Evolutionary conservation across 805 yeast genomes (phyloP), one percentile per base, ranked within the genome.

Genomic region (Pichia nakasei): DNA sequence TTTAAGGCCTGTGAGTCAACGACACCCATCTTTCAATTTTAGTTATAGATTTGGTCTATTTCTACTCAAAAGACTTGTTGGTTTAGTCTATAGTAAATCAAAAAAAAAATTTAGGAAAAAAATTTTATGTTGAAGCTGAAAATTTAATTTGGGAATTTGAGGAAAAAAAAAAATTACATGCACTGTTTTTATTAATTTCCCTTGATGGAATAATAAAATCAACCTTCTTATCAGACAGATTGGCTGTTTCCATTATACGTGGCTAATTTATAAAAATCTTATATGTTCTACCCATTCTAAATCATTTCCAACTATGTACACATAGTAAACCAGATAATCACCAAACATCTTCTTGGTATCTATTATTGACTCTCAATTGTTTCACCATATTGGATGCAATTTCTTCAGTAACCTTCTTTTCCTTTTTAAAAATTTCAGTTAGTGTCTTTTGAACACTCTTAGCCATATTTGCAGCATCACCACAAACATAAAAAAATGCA

Each of bases 261-360:
- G n/a, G n/a, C n/a, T n/a, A n/a, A n/a, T n/a, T n/a, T n/a, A n/a
- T n/a, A n/a, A n/a, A n/a, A n/a, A n/a, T n/a, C n/a, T n/a, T n/a
- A n/a, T n/a, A n/a, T n/a, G n/a, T n/a, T n/a, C n/a, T n/a, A n/a
- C n/a, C n/a, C n/a, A n/a, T n/a, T n/a, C n/a, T n/a, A 24, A 24
- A 13, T 8, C 12, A 24, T 24, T 11, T 24, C 5, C 12, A 24
- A 11, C 6, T 22, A 6, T 22, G 26, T 22, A 5, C 12, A 24
- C 13, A 24, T 24, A 3, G 12, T 24, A 8, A 2, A n/a, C 3
- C n/a, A n/a, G n/a, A n/a, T 13, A 29, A 4, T 34, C 21, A 91
- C 98, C 98, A 91, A 13, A 91, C 96, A 72, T 91, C 98, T 67
- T 93, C 97, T 68, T 91, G 98, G 64, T 88, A 91, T 65, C 82